Percentiles rank a stretch among this genome's conserved stretches.
These are phyloP conservation scores for Syzygium aromaticum DNA, from an alignment of 345 rosid species.

Conservation along the genomic window DNA sequence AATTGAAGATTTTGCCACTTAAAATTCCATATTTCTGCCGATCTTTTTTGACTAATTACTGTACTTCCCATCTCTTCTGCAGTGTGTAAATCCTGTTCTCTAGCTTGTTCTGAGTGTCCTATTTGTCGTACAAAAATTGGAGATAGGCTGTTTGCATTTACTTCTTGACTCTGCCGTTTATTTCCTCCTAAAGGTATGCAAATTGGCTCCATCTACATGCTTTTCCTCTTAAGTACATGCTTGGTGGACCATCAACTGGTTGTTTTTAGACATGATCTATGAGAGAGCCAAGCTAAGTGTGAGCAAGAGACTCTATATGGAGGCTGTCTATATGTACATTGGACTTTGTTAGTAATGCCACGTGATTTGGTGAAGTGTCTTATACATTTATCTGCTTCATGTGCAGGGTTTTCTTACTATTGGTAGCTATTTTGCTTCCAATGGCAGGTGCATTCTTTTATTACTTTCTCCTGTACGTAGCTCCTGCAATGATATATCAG, in stretches of 20 bases:
- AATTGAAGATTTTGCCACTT: background rate
- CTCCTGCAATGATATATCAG: slow-evolving; percentile 24
- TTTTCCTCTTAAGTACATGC: background rate
- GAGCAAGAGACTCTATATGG: background rate
- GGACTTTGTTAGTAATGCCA: background rate
- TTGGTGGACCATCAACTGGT: background rate
- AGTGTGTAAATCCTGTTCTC: slow-evolving; percentile 99
- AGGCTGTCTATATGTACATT: background rate
- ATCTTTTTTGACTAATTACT: background rate
- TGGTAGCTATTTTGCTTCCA: background rate
- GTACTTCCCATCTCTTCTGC: slow-evolving; percentile 15
- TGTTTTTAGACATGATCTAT: background rate
- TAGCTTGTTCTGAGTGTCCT: slow-evolving; percentile 97
- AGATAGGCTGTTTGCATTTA: slow-evolving; percentile 92
- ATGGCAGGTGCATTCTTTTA: slow-evolving; percentile 33
- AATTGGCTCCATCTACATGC: slow-evolving; percentile 9
- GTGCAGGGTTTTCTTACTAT: slow-evolving; percentile 26
- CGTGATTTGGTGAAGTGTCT: background rate
- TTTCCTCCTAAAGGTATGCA: slow-evolving; percentile 17
- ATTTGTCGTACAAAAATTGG: slow-evolving; percentile 91
- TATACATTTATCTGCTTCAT: background rate
- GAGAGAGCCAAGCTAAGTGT: background rate
- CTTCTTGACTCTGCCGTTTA: slow-evolving; percentile 43
- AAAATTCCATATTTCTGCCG: background rate
- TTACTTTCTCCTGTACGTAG: slow-evolving; percentile 44